Conservation (phyloP, 768 basidiomycete species). For the Coprinopsis cinerea region DNA sequence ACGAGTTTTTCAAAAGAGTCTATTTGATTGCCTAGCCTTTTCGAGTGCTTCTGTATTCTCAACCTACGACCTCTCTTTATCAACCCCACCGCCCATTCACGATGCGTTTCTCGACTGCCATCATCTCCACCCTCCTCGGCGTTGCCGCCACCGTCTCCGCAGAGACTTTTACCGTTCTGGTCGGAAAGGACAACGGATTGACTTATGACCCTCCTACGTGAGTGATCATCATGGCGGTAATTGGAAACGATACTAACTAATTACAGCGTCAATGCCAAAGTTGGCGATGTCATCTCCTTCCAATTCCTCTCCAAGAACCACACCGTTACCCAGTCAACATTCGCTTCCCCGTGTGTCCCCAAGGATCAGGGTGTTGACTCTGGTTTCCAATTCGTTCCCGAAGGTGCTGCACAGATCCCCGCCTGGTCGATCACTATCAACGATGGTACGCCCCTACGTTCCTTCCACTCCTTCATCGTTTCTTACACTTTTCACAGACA, state of each 20-base stretch:
- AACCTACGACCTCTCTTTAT: constrained; percentile 13
- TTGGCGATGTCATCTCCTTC: constrained; percentile 40
- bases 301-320: constrained; percentile 37
- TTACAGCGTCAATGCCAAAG: constrained; percentile 26
- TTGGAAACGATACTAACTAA: background rate
- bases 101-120: constrained; percentile 12
- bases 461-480: background rate
- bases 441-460: constrained; percentile 18
- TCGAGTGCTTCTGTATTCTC: constrained; percentile 14
- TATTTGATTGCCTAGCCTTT: background rate
- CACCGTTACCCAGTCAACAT: constrained; percentile 36
- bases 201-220: constrained; percentile 23
- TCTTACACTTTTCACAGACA: constrained; percentile 14
- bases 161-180: constrained; percentile 25
- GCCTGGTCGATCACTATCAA: constrained; percentile 31
- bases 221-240: constrained; percentile 7
- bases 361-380: constrained; percentile 36
- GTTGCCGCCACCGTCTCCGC: constrained; percentile 15
- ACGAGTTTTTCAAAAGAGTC: background rate
- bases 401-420: constrained; percentile 28
- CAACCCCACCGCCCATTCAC: background rate
- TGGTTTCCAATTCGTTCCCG: constrained; percentile 35
- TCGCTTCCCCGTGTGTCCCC: constrained; percentile 29
- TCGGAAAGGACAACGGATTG: constrained; percentile 24
- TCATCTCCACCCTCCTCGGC: constrained; percentile 9